Base-by-base conservation (phyloP, 1,139 yeast species). In the Blastobotrys illinoisensis region DNA sequence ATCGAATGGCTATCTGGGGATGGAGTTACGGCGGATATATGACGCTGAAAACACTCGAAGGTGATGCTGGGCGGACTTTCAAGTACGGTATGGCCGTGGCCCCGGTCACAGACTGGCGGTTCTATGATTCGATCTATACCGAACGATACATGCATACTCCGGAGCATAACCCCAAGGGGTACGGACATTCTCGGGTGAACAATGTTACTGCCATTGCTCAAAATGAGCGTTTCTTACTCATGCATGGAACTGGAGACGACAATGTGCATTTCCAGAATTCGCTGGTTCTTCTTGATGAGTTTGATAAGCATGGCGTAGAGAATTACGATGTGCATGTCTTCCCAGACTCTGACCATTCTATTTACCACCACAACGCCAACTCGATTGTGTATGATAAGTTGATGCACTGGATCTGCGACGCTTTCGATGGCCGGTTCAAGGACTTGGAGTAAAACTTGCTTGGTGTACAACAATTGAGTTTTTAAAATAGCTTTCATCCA, bases 231-330 rank as follows among this genome's bases (percentile, higher is more conserved):
- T 88, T 95, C 65, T 71, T 93, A 58, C 66, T 93, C 5, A 85
- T 91, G 85, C 99, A 93, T 66, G 99, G 99, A 0, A 86, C 98
- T 0, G 95, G 95, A 1, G 99, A 93, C 71, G 99, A 95, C 67
- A 93, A 93, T 70, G 99, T 93, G 21, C 99, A 93, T 71, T 74
- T 90, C 59, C 97, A 90, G 68, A 90, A 93, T 71, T 86, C 95
- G 46, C 76, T 86, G 60, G 80, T 85, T 66, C 72, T 93, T 45
- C 64, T 93, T 20, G 97, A 95, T 68, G 71, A 80, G 55, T 74
- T 93, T 51, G 86, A 89, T 64, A 49, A 79, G 53, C 72, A 74
- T 19, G 75, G 74, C 7, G 80, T 89, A 9, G 90, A 86, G 62
- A 93, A 93, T 70, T 93, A 86, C 67, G 99, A 93, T 64, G 79